phyloP scores from a whole-genome alignment of 2,329 filamentous ascomycete species.

The Didymella keratinophila region DNA sequence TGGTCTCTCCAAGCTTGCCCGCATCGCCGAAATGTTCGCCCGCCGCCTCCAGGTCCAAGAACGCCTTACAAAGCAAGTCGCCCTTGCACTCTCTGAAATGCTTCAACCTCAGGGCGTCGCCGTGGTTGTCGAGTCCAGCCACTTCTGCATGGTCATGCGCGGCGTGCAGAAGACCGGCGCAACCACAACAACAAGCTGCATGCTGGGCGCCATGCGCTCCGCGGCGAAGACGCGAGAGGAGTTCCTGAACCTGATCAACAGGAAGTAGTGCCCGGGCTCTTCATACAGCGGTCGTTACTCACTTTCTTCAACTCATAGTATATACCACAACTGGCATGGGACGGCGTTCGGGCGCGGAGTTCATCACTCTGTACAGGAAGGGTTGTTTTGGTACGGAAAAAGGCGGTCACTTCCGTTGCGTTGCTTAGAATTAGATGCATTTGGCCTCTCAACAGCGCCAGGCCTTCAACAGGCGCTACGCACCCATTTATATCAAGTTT shows the following conservation, averaged over 20 bases:
- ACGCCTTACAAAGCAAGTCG: slow-evolving; percentile 93
- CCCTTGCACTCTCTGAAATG: slow-evolving; percentile 89
- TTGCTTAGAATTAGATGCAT: slow-evolving; percentile 31
- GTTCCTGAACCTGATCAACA: slow-evolving; percentile 76
- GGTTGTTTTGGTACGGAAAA: background rate
- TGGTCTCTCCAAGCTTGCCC: slow-evolving; percentile 92
- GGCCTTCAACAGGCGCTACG: slow-evolving; percentile 43
- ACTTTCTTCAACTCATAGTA: background rate
- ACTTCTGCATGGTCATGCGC: slow-evolving; percentile 98
- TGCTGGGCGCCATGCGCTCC: slow-evolving; percentile 93
- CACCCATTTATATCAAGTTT: slow-evolving; percentile 18
- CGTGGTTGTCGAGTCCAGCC: slow-evolving; percentile 96
- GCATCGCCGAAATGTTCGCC: slow-evolving; percentile 96
- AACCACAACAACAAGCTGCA: slow-evolving; percentile 93
- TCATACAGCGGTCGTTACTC: background rate
- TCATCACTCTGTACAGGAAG: slow-evolving; percentile 40
- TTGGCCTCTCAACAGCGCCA: slow-evolving; percentile 33
- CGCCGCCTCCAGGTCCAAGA: slow-evolving; percentile 95
- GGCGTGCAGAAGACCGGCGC: slow-evolving; percentile 93
- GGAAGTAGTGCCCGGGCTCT: slow-evolving; percentile 28
- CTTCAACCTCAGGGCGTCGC: slow-evolving; percentile 93
- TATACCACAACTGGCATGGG: slow-evolving; percentile 14
- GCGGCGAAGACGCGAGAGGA: slow-evolving; percentile 95
- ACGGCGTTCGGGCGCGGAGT: slow-evolving; percentile 29
- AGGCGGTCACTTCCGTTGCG: slow-evolving; percentile 28